These are phyloP conservation scores for Penicillium hesseltinei DNA, from an alignment of 2,329 filamentous ascomycete genomes.

Conservation along the genomic window DNA sequence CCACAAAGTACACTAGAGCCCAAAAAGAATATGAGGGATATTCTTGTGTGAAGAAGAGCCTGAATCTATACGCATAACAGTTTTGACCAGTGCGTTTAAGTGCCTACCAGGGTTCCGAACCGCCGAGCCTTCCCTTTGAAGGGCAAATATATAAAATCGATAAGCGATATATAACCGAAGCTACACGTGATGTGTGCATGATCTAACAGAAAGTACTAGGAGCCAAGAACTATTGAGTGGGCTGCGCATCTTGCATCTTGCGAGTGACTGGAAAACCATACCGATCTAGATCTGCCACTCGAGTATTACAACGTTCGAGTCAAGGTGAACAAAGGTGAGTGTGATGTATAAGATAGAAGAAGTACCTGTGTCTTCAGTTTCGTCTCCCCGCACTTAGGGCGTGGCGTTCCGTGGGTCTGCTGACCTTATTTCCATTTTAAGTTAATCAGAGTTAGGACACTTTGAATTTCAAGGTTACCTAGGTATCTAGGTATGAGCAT, in stretches of 20 bases:
- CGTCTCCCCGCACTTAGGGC: not conserved
- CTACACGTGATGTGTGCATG: not conserved
- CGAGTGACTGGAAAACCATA: not conserved
- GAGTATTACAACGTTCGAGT: not conserved
- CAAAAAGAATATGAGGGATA: not conserved
- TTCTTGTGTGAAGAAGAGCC: not conserved
- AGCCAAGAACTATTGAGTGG: not conserved
- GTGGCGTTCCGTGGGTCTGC: not conserved
- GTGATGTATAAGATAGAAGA: not conserved
- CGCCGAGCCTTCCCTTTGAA: not conserved
- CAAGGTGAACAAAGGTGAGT: not conserved
- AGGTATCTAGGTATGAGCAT: not conserved
- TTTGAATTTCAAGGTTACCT: not conserved
- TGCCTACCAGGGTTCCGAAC: not conserved
- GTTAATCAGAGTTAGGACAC: slow-evolving; percentile 1
- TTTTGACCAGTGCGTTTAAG: not conserved
- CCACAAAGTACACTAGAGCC: not conserved
- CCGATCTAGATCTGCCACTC: not conserved
- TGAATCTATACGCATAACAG: not conserved
- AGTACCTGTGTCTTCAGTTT: not conserved
- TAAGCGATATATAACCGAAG: too few relatives aligned
- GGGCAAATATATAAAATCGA: not conserved
- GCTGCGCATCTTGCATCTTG: too few relatives aligned
- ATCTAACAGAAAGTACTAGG: not conserved
- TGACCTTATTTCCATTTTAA: slow-evolving; percentile 7